Evolutionary conservation across 2,329 filamentous ascomycete species (phyloP).

Genomic region (Fusarium illudens): DNA sequence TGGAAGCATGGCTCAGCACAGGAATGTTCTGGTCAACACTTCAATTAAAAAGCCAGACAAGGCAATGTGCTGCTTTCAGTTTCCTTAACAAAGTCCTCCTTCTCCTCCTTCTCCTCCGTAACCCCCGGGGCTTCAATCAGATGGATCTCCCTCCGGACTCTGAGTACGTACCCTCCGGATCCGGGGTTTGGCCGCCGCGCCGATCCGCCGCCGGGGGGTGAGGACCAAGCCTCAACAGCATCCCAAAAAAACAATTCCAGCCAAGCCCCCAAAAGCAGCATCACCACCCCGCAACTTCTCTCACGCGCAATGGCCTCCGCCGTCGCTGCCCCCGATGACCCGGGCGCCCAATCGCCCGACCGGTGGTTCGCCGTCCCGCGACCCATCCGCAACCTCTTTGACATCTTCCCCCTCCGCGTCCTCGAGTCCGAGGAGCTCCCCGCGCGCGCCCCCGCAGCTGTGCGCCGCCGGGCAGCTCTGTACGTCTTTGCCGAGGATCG

Average conservation of each 20-base stretch:
- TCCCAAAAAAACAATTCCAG: not conserved
- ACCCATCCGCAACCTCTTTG: constrained; percentile 84
- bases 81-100: not conserved
- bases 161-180: constrained; percentile 29
- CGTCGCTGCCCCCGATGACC: constrained; percentile 4
- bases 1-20: not conserved
- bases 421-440: constrained; percentile 82
- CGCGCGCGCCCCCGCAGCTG: constrained; percentile 57
- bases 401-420: constrained; percentile 79
- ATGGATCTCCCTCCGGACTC: not conserved
- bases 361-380: constrained; percentile 69
- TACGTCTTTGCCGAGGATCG: constrained; percentile 78
- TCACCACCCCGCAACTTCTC: not conserved
- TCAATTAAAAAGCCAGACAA: not conserved
- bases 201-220: constrained; percentile 25
- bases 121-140: not conserved
- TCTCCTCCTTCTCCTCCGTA: not conserved
- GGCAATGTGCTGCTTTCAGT: not conserved
- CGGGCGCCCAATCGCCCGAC: constrained; percentile 18
- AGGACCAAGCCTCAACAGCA: constrained; percentile 22
- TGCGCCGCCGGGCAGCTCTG: constrained; percentile 62
- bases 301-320: constrained; percentile 25
- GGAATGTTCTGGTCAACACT: not conserved
- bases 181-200: constrained; percentile 33
- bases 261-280: not conserved